Evolutionary conservation across 2,329 filamentous ascomycete genomes (phyloP).

Genomic region (Pseudogymnoascus sp.): DNA sequence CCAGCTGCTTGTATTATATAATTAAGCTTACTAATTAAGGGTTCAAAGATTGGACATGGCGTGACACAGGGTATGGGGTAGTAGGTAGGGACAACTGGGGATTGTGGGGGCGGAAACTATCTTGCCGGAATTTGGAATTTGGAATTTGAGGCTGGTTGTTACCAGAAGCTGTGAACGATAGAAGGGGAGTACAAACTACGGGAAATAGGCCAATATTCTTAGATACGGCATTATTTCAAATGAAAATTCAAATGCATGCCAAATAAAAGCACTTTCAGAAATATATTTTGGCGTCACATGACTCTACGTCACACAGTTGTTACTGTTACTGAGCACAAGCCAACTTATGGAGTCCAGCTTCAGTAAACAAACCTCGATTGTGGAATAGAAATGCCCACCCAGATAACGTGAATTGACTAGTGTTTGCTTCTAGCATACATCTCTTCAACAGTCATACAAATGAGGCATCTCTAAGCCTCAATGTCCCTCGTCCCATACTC

Average conservation of each 20-base stretch:
- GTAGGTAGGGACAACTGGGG: neutral
- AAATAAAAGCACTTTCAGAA: neutral
- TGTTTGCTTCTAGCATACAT: constrained; percentile 8
- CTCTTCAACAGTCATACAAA: neutral
- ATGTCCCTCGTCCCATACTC: constrained; percentile 73
- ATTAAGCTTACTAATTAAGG: constrained; percentile 4
- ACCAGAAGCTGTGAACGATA: neutral
- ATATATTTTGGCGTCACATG: neutral
- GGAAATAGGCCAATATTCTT: neutral
- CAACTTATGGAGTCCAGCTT: neutral
- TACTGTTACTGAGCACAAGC: neutral
- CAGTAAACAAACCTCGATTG: neutral
- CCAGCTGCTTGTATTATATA: constrained; percentile 5
- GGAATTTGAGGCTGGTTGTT: neutral
- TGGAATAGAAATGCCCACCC: neutral
- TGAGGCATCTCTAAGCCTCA: neutral
- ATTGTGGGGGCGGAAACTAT: constrained; percentile 1
- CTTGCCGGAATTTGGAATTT: neutral
- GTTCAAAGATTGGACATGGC: neutral
- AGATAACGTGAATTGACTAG: neutral
- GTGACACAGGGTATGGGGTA: neutral
- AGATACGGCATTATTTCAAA: neutral
- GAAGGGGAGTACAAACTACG: neutral
- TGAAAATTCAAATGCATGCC: neutral
- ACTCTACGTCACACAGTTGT: neutral